These are phyloP conservation scores for Heliosperma pusillum DNA, from an alignment of 148 eudicot genomes.

Conservation along the genomic window DNA sequence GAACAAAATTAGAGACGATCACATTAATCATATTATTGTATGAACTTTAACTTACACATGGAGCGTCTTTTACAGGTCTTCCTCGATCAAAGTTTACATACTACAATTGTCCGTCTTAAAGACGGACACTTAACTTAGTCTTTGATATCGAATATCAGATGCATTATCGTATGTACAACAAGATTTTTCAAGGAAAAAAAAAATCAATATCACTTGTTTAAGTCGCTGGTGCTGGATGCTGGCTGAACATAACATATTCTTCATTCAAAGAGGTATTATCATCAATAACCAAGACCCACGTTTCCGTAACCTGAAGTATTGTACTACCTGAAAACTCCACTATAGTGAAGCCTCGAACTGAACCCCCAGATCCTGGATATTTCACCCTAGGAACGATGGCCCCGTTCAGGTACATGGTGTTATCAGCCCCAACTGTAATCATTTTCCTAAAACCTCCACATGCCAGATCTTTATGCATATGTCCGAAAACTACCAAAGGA, in stretches of 20 bases:
- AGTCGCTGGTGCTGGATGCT: background rate
- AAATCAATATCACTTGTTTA: too few species aligned
- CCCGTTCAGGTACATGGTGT: slow-evolving; percentile 68
- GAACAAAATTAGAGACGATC: background rate
- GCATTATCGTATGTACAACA: background rate
- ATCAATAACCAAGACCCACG: slow-evolving; percentile 67
- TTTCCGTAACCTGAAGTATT: slow-evolving; percentile 57
- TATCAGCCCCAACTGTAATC: slow-evolving; percentile 59
- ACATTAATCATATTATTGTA: background rate
- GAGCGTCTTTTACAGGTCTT: background rate
- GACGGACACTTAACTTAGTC: background rate
- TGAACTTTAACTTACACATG: background rate
- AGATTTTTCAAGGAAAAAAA: background rate
- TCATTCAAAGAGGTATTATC: slow-evolving; percentile 37
- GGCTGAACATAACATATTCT: slow-evolving; percentile 45
- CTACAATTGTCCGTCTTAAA: background rate
- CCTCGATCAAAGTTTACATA: background rate
- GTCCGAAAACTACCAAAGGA: slow-evolving; percentile 86
- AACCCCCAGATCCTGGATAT: slow-evolving; percentile 25
- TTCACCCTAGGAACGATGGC: slow-evolving; percentile 82
- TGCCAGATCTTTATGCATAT: slow-evolving; percentile 82
- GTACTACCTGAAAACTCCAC: slow-evolving; percentile 51
- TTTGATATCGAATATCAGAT: background rate
- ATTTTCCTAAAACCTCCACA: slow-evolving; percentile 70
- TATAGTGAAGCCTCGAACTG: slow-evolving; percentile 54